phyloP scores from a whole-genome alignment of 805 yeast genomes.

The Suhomyces emberorum region DNA sequence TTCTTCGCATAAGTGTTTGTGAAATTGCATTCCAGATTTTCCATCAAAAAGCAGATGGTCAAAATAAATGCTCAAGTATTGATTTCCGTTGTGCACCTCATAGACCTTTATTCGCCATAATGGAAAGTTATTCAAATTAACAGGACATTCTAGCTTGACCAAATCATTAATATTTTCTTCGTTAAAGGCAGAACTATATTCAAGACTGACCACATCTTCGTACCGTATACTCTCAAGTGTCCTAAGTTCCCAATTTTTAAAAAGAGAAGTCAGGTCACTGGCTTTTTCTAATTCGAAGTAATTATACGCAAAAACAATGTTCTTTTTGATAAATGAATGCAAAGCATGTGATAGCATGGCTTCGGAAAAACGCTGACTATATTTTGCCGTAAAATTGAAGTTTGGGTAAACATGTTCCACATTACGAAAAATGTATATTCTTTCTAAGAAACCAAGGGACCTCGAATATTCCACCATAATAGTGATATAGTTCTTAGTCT shows the following conservation, averaged over 20 bases:
- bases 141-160: conserved; percentile 1
- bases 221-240: conserved; percentile 5
- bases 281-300: conserved; percentile 1
- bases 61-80: conserved; percentile 6
- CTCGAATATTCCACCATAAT: no score
- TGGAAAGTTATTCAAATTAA: conserved; percentile 6
- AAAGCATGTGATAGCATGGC: conserved; percentile 7
- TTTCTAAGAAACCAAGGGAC: conserved; percentile 4
- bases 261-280: conserved; percentile 1
- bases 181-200: conserved; percentile 2
- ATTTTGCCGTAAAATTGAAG: conserved; percentile 8
- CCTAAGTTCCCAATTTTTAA: conserved; percentile 8
- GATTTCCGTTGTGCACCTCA: not conserved
- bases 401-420: conserved; percentile 7
- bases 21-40: conserved; percentile 8
- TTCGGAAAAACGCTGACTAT: conserved; percentile 2
- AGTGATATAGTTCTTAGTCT: no score
- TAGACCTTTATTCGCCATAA: conserved; percentile 11
- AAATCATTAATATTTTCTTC: conserved; percentile 2
- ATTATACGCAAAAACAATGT: conserved; percentile 9
- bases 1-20: conserved; percentile 8
- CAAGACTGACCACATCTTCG: conserved; percentile 7
- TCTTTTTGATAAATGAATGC: conserved; percentile 3
- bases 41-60: conserved; percentile 13
- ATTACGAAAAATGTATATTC: conserved; percentile 10